A percentile compares a stretch with the other conserved stretches of the same genome.
phyloP scores from a whole-genome alignment of 1,139 yeast species.

The Kazachstania sp. region DNA sequence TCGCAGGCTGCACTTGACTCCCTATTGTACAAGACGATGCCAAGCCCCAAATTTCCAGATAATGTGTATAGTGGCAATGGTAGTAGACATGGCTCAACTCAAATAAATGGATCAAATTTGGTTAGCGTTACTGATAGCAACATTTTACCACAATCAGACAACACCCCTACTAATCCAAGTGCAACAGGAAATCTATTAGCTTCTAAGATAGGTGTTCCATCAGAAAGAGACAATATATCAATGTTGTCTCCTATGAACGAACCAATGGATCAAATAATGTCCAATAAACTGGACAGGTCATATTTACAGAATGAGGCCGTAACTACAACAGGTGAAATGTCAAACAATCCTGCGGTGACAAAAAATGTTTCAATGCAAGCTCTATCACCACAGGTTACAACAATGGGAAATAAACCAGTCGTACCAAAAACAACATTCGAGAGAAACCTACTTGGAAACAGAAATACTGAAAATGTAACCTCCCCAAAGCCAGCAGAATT shows the following conservation, averaged over 20 bases:
- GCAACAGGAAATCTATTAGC: not conserved
- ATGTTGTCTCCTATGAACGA: conserved; percentile 1
- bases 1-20: conserved; percentile 28
- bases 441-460: no score
- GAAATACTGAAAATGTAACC: no score
- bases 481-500: not conserved
- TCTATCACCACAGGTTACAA: not conserved
- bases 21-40: conserved; percentile 20
- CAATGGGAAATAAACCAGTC: not conserved
- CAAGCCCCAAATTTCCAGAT: conserved; percentile 19
- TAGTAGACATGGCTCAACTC: not conserved
- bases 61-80: not conserved
- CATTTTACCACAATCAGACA: not conserved
- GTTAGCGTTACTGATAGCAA: not conserved
- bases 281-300: not conserved
- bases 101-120: not conserved
- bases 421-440: no score
- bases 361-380: not conserved
- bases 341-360: not conserved
- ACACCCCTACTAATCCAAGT: not conserved
- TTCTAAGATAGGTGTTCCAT: not conserved
- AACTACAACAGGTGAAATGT: not conserved
- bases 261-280: conserved; percentile 2
- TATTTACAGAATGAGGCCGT: conserved; percentile 1
- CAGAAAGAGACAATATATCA: not conserved